These are phyloP conservation scores for Orychophragmus violaceus DNA, from an alignment of 345 rosid species.

Conservation along the genomic window DNA sequence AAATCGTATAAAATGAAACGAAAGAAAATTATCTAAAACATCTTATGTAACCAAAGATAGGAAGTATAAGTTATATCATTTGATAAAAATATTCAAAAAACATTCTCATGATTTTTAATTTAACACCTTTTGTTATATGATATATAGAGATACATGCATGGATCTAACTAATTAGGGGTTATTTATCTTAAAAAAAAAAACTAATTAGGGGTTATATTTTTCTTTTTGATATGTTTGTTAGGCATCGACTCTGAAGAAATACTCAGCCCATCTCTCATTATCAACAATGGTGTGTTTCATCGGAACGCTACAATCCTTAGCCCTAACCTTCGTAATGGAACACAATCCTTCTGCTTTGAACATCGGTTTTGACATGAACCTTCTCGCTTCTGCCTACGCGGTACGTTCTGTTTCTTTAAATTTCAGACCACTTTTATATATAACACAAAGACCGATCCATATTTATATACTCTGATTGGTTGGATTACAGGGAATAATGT, in stretches of 20 bases:
- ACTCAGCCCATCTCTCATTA: constrained; percentile 72
- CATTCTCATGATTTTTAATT: not conserved
- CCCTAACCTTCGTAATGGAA: constrained; percentile 70
- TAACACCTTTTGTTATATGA: not conserved
- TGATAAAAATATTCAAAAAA: not conserved
- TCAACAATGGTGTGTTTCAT: constrained; percentile 74
- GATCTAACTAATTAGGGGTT: not conserved
- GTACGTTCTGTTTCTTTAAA: constrained; percentile 27
- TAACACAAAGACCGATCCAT: not conserved
- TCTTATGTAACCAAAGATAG: no score
- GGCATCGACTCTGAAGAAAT: constrained; percentile 81
- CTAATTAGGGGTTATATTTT: no score
- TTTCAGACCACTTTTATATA: not conserved
- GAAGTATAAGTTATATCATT: no score
- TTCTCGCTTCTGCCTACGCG: constrained; percentile 92
- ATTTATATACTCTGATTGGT: not conserved
- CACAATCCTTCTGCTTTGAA: constrained; percentile 54
- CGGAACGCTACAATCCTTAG: constrained; percentile 81
- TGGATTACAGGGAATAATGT: constrained; percentile 67
- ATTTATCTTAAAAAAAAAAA: not conserved
- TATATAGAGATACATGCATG: not conserved
- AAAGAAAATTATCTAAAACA: no score
- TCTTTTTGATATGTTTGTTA: constrained; percentile 4
- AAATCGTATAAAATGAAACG: no score
- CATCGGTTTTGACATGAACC: constrained; percentile 83